Base-by-base conservation (phyloP, 2,329 filamentous ascomycete genomes). In the Fusarium nurragi region DNA sequence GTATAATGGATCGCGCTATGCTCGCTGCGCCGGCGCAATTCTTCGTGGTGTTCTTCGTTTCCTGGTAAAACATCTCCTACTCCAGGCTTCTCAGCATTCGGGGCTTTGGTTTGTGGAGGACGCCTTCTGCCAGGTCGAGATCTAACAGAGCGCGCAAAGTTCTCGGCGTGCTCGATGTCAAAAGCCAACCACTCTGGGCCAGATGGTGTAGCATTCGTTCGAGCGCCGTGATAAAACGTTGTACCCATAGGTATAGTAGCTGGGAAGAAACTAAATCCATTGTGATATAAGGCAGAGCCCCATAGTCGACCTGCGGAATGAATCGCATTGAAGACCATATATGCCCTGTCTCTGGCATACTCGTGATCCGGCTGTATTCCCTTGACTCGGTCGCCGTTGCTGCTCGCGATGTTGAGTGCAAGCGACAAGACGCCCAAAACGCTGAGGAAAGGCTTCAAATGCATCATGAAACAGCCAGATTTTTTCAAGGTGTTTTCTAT, bases 251-350 rank as follows among this genome's bases (percentile, higher is more conserved):
- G 89, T 1, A 93, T 82, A 0, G 82, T 84, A 1, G 85, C 89
- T 0, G 89, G 80, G 68, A 92, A 90, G 67, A 90, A 83, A 2
- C 88, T 87, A 82, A 93, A 88, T 53, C 91, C 91, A 73, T 93
- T 93, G 75, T 93, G 90, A 57, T 91, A 84, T 4, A 91, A 73
- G 0, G 89, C 88, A 0, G 88, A 91, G 2, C 89, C 90, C 86
- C 88, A 93, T 79, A 93, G 89, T 32, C 90, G 83, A 79, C 90
- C 87, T 1, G 89, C 89, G 11, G 87, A 87, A 65, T 92, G 87
- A 18, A 93, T 79, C 16, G 88, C 83, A 71, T 93, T 93, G 82
- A 93, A 93, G 54, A 93, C 86, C 60, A 85, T 83, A 65, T 86
- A 84, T 9, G 85, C 86, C 73, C 90, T 88, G 34, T 74, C 68